Conservation (phyloP, 2,329 filamentous ascomycete genomes). For the Chalaropsis thielavioides region DNA sequence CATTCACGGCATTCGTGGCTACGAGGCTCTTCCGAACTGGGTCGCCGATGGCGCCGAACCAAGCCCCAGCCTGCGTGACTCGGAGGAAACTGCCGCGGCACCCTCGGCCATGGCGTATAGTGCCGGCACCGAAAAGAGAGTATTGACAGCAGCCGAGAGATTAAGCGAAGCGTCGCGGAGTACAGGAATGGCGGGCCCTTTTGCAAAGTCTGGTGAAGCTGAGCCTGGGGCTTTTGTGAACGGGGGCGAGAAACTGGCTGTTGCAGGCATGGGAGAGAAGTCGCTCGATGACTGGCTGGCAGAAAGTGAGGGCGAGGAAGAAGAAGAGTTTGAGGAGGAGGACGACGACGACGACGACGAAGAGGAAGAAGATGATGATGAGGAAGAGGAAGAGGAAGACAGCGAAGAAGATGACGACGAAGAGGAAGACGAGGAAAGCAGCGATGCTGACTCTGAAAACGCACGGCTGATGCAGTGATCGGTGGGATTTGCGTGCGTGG, state of each 20-base stretch:
- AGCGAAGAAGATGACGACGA: conserved; percentile 30
- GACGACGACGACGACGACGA: conserved; percentile 39
- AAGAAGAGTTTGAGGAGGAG: conserved; percentile 34
- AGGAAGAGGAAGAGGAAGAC: conserved; percentile 26
- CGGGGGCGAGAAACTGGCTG: conserved; percentile 19
- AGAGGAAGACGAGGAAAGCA: conserved; percentile 32
- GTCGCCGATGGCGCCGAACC: conserved; percentile 68
- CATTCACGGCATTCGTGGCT: conserved; percentile 60
- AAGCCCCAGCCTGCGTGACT: conserved; percentile 55
- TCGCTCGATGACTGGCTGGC: conserved; percentile 87
- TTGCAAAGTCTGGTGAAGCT: not conserved
- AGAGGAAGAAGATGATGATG: conserved; percentile 36
- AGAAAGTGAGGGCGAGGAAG: conserved; percentile 49
- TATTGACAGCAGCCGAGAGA: conserved; percentile 45
- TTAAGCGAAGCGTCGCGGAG: conserved; percentile 42
- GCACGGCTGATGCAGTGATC: conserved; percentile 31
- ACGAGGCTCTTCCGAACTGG: conserved; percentile 71
- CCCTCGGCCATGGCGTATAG: conserved; percentile 26
- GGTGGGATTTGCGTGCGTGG: not conserved
- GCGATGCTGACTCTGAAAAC: conserved; percentile 33
- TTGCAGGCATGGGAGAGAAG: conserved; percentile 49
- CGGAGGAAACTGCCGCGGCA: conserved; percentile 28
- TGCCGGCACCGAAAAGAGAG: conserved; percentile 24
- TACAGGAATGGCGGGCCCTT: conserved; percentile 23
- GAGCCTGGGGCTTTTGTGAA: not conserved